These are phyloP conservation scores for Sordaria brevicollis DNA, from an alignment of 495 filamentous ascomycete species.

Conservation along the genomic window DNA sequence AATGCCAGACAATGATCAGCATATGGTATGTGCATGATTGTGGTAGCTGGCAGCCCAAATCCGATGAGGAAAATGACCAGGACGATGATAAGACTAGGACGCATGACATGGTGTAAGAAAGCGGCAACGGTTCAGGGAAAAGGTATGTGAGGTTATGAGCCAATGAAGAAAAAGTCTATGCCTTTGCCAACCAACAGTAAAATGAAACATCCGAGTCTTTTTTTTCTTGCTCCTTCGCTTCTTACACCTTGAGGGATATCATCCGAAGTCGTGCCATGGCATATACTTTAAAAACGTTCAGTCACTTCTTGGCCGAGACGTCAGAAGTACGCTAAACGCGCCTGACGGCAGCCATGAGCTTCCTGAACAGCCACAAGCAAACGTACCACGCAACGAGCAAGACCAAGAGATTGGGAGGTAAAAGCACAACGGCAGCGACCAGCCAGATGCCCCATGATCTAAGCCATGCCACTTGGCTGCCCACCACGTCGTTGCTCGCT, in stretches of 20 bases:
- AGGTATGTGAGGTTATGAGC: neutral
- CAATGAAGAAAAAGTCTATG: neutral
- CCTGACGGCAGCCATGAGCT: neutral
- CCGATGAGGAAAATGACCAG: neutral
- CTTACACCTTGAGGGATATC: neutral
- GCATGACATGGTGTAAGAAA: neutral
- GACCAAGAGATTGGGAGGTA: constrained; percentile 22
- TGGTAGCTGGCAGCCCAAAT: neutral
- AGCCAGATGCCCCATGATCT: constrained; percentile 7
- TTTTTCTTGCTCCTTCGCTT: neutral
- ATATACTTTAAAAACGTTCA: neutral
- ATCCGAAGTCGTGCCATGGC: neutral
- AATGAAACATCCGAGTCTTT: neutral
- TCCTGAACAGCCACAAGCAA: constrained; percentile 10
- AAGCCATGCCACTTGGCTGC: neutral
- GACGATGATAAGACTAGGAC: neutral
- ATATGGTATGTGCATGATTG: neutral
- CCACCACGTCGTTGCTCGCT: constrained; percentile 21
- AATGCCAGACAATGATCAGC: neutral
- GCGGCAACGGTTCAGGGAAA: neutral
- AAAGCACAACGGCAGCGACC: constrained; percentile 25
- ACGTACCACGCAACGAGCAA: constrained; percentile 18
- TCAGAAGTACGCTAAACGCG: neutral
- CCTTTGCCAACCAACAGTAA: neutral
- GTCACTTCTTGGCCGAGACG: neutral